Evolutionary conservation across 768 basidiomycete genomes (phyloP), one percentile per base, ranked within the genome.

Genomic region (Tylopilus sp.): DNA sequence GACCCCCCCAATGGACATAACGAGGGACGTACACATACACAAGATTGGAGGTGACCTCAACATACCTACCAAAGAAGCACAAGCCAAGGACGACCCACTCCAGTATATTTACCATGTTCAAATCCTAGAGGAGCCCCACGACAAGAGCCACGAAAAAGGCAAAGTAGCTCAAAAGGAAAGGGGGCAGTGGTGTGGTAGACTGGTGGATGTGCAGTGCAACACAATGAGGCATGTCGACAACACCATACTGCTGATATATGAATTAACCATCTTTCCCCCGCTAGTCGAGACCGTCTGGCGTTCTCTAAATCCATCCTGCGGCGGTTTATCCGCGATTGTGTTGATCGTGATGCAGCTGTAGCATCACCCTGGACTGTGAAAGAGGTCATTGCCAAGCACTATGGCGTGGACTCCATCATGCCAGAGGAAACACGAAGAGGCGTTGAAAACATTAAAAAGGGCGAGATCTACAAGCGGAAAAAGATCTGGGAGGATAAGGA

Each of bases 301-400:
- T 98, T 98, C 71, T 95, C 93, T 25, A 98, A 98, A 70, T 94
- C 94, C 17, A 95, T 98, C 60, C 81, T 99, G 25, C 91, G 94
- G 57, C 87, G 94, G 15, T 98, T 95, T 71, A 90, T 99, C 51
- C 86, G 91, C 55, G 97, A 98, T 64, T 95, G 93, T 61, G 88
- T 99, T 3, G 88, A 91, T 62, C 85, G 97, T 30, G 93, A 95
- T 58, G 79, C 92, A 15, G 88, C 91, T 9, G 87, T 95, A 23
- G 93, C 92, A 8, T 91, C 92, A 1, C 95, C 97, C 6, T 99
- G 97, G 97, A 86, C 85, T 2, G 94, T 98, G 26, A 98, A 98
- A 68, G 81, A 81, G 2, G 71, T 77, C 6, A 88, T 98, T 50
- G 95, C 93, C 1, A 79, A 79, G 52, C 81, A 85, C 48, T 97